A percentile compares a stretch with the other conserved stretches of the same genome.
Evolutionary conservation across 176 grass and related monocot species (phyloP).

Genomic region (Poa annua): DNA sequence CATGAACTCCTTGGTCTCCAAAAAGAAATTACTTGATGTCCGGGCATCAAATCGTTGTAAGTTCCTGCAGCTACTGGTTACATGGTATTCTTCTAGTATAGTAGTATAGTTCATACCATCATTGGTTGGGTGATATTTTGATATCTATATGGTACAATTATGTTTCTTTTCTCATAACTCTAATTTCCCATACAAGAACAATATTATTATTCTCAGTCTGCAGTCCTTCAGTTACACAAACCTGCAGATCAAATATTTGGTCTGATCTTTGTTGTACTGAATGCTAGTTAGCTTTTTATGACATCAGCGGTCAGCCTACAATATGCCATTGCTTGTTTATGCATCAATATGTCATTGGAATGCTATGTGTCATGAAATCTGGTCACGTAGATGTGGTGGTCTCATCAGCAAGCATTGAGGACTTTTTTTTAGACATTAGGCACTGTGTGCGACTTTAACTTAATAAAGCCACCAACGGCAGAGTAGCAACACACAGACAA

Average conservation of each 20-base stretch:
- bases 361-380: no score
- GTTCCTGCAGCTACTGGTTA: constrained; percentile 32
- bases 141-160: neutral
- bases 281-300: constrained; percentile 3
- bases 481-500: no score
- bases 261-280: neutral
- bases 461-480: no score
- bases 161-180: constrained; percentile 2
- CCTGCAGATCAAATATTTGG: neutral
- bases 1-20: neutral
- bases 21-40: constrained; percentile 38
- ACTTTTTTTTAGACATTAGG: no score
- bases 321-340: no score
- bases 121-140: no score
- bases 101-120: no score
- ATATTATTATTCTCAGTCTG: constrained; percentile 12
- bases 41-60: constrained; percentile 40
- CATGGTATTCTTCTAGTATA: constrained; percentile 8
- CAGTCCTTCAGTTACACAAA: neutral
- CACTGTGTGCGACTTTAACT: no score
- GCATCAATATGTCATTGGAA: no score
- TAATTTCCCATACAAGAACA: neutral
- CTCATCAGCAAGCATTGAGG: no score
- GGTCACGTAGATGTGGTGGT: no score
- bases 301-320: neutral